phyloP scores from a whole-genome alignment of 129 eudicot genomes.

The Arctium minus region DNA sequence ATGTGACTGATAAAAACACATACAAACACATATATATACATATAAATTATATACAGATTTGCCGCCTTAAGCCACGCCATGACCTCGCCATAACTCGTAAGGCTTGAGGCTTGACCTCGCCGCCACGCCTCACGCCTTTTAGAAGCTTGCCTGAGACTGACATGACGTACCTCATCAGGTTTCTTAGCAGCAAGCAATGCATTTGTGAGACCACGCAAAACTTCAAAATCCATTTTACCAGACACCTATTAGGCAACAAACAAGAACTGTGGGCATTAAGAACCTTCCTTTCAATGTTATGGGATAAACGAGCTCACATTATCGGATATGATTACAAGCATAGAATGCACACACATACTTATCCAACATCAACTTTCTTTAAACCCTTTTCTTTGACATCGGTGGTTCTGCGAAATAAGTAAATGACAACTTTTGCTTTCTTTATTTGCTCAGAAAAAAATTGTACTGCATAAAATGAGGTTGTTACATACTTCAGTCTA shows the following conservation, averaged over 20 bases:
- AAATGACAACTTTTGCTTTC: neutral
- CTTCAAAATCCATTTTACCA: slow-evolving; percentile 60
- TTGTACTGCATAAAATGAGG: neutral
- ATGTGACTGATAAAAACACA: too few species aligned
- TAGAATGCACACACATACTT: neutral
- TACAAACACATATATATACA: too few species aligned
- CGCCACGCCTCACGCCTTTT: too few species aligned
- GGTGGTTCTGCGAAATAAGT: neutral
- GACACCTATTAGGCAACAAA: slow-evolving; percentile 49
- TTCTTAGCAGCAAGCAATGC: slow-evolving; percentile 80
- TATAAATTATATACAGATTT: too few species aligned
- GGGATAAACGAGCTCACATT: neutral
- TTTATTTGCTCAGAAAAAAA: neutral
- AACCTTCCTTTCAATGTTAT: slow-evolving; percentile 15
- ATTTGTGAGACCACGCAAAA: slow-evolving; percentile 86
- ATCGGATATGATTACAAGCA: neutral
- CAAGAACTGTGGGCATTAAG: slow-evolving; percentile 15
- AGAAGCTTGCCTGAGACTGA: neutral
- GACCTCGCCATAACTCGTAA: too few species aligned
- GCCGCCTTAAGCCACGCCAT: too few species aligned
- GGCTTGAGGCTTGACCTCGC: too few species aligned
- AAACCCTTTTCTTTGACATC: neutral
- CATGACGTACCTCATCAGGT: slow-evolving; percentile 77
- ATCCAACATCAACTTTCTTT: neutral
- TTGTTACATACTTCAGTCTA: neutral